Percentiles rank a stretch among this genome's conserved stretches.
These are phyloP conservation scores for Rhizoclosmatium sp. DNA, from an alignment of 192 early-diverging fungal genomes.

Conservation along the genomic window DNA sequence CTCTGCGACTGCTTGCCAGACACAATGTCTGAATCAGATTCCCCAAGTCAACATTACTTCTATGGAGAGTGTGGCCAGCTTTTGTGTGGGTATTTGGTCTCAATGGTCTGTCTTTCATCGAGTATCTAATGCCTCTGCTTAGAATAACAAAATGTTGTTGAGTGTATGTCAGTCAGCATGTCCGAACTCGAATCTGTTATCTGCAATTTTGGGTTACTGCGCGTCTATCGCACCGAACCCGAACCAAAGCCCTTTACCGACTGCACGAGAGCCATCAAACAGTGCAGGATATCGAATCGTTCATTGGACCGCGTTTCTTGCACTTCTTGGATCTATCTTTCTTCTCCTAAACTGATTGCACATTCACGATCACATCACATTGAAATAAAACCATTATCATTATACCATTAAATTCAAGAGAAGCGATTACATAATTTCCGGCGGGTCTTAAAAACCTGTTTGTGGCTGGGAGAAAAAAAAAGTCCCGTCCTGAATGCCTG, in stretches of 20 bases:
- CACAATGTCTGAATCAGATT: neutral
- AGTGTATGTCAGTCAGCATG: neutral
- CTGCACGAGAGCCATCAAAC: too few species aligned
- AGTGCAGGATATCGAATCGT: too few species aligned
- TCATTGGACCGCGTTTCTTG: neutral
- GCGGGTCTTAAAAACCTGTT: too few species aligned
- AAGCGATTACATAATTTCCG: too few species aligned
- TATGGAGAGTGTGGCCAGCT: neutral
- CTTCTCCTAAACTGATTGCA: neutral
- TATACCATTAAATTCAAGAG: too few species aligned
- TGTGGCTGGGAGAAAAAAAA: too few species aligned
- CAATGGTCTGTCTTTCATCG: too few species aligned
- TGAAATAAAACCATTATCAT: too few species aligned
- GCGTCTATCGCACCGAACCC: neutral
- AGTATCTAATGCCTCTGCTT: neutral
- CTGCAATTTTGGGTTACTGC: neutral
- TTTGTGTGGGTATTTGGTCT: slow-evolving; percentile 12
- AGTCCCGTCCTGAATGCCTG: too few species aligned
- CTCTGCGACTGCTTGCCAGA: neutral
- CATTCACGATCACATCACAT: neutral
- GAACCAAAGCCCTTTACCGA: neutral
- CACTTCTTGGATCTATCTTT: neutral
- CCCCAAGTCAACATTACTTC: neutral
- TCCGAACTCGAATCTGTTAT: neutral
- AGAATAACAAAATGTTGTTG: neutral